A percentile compares a stretch with the other conserved stretches of the same genome.
phyloP scores from a whole-genome alignment of 805 yeast genomes.

The Saccharomycopsis javanensis region DNA sequence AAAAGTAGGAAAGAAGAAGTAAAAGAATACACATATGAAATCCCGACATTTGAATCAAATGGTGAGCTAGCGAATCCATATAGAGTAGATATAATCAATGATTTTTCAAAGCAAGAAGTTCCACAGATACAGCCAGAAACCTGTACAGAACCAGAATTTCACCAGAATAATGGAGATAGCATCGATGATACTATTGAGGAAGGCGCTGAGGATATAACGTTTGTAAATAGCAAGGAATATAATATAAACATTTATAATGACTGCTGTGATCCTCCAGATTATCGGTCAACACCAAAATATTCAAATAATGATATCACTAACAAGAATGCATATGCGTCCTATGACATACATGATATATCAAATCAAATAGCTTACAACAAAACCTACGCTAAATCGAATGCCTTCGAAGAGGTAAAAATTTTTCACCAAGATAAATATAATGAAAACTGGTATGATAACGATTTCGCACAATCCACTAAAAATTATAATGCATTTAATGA shows the following conservation, averaged over 20 bases:
- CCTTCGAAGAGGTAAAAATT: too few species aligned
- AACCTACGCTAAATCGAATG: too few species aligned
- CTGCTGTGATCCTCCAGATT: background rate
- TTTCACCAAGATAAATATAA: background rate
- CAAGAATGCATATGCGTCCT: too few species aligned
- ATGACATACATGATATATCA: too few species aligned
- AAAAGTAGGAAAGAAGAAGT: slow-evolving; percentile 1
- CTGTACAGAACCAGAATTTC: background rate
- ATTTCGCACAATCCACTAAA: background rate
- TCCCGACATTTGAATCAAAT: background rate
- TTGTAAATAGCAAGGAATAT: background rate
- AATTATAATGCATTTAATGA: background rate
- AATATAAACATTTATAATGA: too few species aligned
- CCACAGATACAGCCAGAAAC: background rate
- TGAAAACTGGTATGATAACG: background rate
- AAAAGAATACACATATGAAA: background rate
- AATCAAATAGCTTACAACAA: too few species aligned
- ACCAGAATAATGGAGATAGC: background rate
- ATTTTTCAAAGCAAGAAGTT: background rate
- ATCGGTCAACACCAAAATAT: too few species aligned
- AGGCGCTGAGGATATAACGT: background rate
- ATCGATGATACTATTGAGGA: background rate
- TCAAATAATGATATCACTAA: background rate
- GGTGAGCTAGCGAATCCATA: background rate
- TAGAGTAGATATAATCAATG: background rate